A percentile compares a stretch with the other conserved stretches of the same genome.
These are phyloP conservation scores for Carex arenaria DNA, from an alignment of 202 grass and related monocot species.

Conservation along the genomic window DNA sequence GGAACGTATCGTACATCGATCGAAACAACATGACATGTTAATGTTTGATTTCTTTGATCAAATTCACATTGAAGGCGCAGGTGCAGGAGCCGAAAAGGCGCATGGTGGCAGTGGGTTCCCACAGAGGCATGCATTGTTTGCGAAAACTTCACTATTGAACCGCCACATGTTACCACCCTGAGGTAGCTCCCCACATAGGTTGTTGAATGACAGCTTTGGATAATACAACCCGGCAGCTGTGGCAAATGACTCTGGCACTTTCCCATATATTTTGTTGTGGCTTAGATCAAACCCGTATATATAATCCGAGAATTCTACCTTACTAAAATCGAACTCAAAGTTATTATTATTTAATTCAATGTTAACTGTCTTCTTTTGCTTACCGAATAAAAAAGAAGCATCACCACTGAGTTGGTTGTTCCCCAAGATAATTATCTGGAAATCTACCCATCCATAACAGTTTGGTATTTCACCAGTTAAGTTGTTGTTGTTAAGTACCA, in stretches of 20 bases:
- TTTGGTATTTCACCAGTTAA: conserved; percentile 2
- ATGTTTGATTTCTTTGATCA: background rate
- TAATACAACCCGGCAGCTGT: background rate
- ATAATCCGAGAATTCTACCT: background rate
- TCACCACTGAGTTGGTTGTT: background rate
- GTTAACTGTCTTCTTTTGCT: background rate
- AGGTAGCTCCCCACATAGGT: too few species aligned
- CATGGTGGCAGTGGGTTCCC: too few species aligned
- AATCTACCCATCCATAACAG: background rate
- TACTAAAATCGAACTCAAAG: background rate
- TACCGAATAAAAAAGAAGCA: conserved; percentile 13
- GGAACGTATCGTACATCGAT: background rate
- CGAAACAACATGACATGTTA: background rate
- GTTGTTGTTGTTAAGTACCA: background rate
- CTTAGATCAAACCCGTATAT: background rate
- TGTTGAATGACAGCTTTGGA: too few species aligned
- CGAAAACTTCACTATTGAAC: too few species aligned
- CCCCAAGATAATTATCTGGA: background rate
- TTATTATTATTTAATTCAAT: background rate
- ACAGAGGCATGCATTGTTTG: too few species aligned
- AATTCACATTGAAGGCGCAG: background rate
- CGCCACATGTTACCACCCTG: too few species aligned
- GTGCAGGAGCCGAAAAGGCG: too few species aligned
- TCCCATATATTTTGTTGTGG: conserved; percentile 29
- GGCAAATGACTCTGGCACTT: conserved; percentile 34